Conservation (phyloP, 768 basidiomycete genomes). For the Mycena rebaudengoi region DNA sequence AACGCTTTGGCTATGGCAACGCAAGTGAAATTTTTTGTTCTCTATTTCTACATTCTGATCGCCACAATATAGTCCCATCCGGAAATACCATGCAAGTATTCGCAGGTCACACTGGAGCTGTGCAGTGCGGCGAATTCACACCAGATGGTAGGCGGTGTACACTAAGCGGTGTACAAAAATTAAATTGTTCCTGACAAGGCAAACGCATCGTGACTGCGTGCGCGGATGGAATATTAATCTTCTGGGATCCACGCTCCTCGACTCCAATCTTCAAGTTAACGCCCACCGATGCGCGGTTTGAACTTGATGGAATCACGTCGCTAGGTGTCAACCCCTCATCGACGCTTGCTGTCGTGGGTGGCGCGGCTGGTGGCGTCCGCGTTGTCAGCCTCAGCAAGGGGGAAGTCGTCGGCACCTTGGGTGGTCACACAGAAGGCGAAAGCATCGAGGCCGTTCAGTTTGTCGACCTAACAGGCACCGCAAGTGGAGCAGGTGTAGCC, state of each 20-base stretch:
- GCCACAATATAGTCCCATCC: conserved; percentile 75
- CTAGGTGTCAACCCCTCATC: conserved; percentile 87
- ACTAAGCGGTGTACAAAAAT: not conserved
- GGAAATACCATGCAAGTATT: conserved; percentile 97
- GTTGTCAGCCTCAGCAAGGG: conserved; percentile 90
- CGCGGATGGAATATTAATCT: conserved; percentile 80
- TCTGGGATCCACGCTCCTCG: conserved; percentile 90
- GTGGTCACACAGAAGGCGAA: conserved; percentile 86
- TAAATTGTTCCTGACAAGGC: conserved; percentile 50
- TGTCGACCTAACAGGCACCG: conserved; percentile 73
- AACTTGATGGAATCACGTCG: conserved; percentile 85
- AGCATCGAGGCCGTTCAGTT: conserved; percentile 90
- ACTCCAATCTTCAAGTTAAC: conserved; percentile 85
- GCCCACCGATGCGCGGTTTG: conserved; percentile 74
- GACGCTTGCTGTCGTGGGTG: conserved; percentile 91
- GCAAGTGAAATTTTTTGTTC: conserved; percentile 55
- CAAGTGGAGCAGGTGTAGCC: conserved; percentile 65
- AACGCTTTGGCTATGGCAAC: conserved; percentile 97
- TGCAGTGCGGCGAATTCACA: conserved; percentile 90
- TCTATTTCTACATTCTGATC: not conserved
- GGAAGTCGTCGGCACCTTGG: conserved; percentile 78
- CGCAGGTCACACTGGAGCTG: conserved; percentile 85
- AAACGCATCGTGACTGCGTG: conserved; percentile 92
- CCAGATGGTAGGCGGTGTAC: conserved; percentile 71
- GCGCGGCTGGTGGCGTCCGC: conserved; percentile 84